A percentile compares a stretch with the other conserved stretches of the same genome.
Conservation (phyloP, 2,329 filamentous ascomycete genomes). For the Didymosphaeria variabile region DNA sequence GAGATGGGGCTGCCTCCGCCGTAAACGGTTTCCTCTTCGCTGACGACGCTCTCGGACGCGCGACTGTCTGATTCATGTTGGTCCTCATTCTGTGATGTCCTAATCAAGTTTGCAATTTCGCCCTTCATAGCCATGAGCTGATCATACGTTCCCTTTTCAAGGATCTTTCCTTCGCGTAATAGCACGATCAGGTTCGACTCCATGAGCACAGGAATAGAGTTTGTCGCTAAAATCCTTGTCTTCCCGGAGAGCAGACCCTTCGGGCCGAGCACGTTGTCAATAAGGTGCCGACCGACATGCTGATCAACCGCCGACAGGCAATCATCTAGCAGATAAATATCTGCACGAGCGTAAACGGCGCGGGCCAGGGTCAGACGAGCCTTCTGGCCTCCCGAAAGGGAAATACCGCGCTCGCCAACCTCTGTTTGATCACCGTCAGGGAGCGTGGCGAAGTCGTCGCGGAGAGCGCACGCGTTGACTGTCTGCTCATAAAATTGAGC, state of each 20-base stretch:
- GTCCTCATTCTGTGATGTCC: constrained; percentile 70
- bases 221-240: constrained; percentile 92
- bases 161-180: constrained; percentile 80
- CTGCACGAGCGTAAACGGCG: constrained; percentile 95
- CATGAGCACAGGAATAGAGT: constrained; percentile 88
- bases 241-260: constrained; percentile 84
- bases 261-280: constrained; percentile 89
- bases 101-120: constrained; percentile 84
- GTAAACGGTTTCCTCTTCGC: constrained; percentile 73
- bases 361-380: constrained; percentile 90
- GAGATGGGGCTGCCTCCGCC: constrained; percentile 58
- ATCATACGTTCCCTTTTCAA: constrained; percentile 88
- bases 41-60: constrained; percentile 64
- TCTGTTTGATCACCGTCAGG: constrained; percentile 97
- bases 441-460: constrained; percentile 89
- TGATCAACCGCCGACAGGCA: constrained; percentile 97
- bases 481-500: constrained; percentile 94
- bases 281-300: constrained; percentile 93
- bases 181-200: constrained; percentile 90
- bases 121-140: constrained; percentile 95
- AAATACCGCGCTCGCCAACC: constrained; percentile 96
- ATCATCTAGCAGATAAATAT: constrained; percentile 94
- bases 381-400: constrained; percentile 94
- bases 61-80: constrained; percentile 54
- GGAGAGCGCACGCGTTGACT: constrained; percentile 86